Base-by-base conservation (phyloP, 345 rosid genomes). In the Eucalyptus curtisii region DNA sequence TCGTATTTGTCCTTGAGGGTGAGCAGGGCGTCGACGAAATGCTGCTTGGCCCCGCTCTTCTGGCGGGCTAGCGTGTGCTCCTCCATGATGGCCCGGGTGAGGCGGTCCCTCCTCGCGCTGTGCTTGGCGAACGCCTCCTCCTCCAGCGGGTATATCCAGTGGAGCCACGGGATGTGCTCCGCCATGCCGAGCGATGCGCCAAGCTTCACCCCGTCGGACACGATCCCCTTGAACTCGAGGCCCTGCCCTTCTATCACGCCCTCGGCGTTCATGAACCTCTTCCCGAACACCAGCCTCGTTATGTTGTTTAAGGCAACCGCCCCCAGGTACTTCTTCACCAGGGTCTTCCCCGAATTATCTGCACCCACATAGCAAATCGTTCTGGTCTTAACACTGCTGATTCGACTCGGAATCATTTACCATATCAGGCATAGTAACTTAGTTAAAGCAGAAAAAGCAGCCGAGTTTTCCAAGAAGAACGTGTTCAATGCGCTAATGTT, bases 281-380 rank as follows among this genome's bases (percentile, higher is more conserved):
- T 98, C 91, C 99, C 99, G n/a, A 98, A 97, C 14, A 93, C 99
- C 47, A 97, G 89, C 91, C 99, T 94, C 59, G 99, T 98, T 85
- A 98, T 96, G 95, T 97, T 97, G 95, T 98, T 97, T 94, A 98
- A 98, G 53, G 99, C 96, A 76, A 98, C 99, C 12, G 95, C 93
- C 85, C 98, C 99, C 88, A 98, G 81, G 91, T 96, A 93, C 87
- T 95, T 95, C 97, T 89, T 95, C 89, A 97, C 86, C 81, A 95
- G 50, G 86, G 94, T 93, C 87, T 93, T 95, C 19, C 92, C 95
- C 44, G 79, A 66, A 90, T 90, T 92, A 88, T 93, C 98, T 96
- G 96, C 89, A 47, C 93, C 94, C 85, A 91, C 8, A 10, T 71
- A 5, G 14, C 47, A 76, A 37, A 76, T 20, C 27, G 47, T 40